Conservation (phyloP, 768 basidiomycete genomes). For the Lactarius deliciosus region DNA sequence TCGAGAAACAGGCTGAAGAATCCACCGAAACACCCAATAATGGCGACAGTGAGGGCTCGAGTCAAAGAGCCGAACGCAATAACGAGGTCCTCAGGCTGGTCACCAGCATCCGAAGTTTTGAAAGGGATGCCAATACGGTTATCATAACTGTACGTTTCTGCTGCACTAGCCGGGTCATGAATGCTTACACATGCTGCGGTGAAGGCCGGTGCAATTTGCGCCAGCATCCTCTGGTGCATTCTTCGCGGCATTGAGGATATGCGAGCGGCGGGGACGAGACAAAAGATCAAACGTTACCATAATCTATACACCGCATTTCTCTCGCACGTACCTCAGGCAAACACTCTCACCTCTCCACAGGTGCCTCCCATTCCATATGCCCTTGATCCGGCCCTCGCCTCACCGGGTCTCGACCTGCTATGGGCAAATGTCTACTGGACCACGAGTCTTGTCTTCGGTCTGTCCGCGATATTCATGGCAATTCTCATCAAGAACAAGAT, state of each 20-base stretch:
- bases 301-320: not conserved
- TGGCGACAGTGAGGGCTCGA: not conserved
- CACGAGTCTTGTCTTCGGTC: slow-evolving; percentile 5
- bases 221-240: not conserved
- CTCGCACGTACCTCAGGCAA: not conserved
- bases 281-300: not conserved
- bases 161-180: not conserved
- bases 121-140: not conserved
- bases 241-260: not conserved
- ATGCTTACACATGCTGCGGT: not conserved
- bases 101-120: not conserved
- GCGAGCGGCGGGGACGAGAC: not conserved
- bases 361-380: not conserved
- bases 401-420: not conserved
- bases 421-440: slow-evolving; percentile 8
- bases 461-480: not conserved
- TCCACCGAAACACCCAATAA: not conserved
- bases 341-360: not conserved
- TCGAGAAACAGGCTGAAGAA: not conserved
- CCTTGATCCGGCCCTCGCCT: not conserved
- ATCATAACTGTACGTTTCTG: slow-evolving; percentile 13
- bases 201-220: not conserved
- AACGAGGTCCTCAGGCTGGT: not conserved
- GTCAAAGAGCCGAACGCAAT: not conserved
- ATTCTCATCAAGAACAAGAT: not conserved